Evolutionary conservation across 176 grass and related monocot species (phyloP).

Genomic region (Elaeis guineensis): DNA sequence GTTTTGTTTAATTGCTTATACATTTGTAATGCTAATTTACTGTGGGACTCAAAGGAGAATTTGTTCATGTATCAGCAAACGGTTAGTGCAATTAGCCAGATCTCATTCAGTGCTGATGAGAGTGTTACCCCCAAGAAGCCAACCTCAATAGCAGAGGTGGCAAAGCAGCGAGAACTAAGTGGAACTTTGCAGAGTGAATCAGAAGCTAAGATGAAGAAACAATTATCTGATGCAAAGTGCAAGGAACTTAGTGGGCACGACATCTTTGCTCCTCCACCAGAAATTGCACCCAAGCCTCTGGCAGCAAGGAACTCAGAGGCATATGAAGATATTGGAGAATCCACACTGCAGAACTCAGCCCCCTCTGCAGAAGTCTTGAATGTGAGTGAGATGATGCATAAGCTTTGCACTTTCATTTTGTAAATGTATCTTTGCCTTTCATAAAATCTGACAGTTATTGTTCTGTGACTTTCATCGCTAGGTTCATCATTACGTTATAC

Average conservation of each 20-base stretch:
- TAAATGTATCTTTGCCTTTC: too few species aligned
- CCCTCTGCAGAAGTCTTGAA: constrained; percentile 36
- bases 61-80: constrained; percentile 38
- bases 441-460: too few species aligned
- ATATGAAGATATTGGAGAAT: constrained; percentile 1
- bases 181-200: constrained; percentile 55
- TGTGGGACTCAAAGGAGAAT: background rate
- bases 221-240: constrained; percentile 59
- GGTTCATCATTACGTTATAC: too few species aligned
- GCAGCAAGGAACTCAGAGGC: constrained; percentile 18
- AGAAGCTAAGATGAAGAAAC: constrained; percentile 60
- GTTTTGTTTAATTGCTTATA: too few species aligned
- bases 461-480: too few species aligned
- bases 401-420: too few species aligned
- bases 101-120: constrained; percentile 70
- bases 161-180: constrained; percentile 86
- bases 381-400: constrained; percentile 11
- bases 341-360: constrained; percentile 31
- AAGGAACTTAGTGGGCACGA: constrained; percentile 83
- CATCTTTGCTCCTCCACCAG: constrained; percentile 69
- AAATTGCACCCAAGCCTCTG: constrained; percentile 29
- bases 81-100: constrained; percentile 80
- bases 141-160: constrained; percentile 62
- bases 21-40: too few species aligned
- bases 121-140: constrained; percentile 69